Evolutionary conservation across 1,284 basidiomycete species (phyloP), one percentile per base, ranked within the genome.

Genomic region (Ceratobasidium sp.): DNA sequence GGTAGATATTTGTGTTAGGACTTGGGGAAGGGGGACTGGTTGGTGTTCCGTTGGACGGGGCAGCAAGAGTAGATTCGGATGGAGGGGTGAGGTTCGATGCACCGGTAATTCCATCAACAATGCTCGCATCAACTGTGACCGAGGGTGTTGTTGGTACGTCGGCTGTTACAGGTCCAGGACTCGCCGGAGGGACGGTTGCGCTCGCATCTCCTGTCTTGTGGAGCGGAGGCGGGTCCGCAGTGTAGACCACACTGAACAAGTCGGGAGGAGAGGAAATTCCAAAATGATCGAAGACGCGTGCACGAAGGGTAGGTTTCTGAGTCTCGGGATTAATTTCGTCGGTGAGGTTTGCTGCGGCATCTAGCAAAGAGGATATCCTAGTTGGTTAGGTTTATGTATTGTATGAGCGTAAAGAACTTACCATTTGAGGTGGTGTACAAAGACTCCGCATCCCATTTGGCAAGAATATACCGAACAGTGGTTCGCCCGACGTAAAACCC

Each of bases 401-500:
- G 21, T 13, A 41, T 13, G 5, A 16, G 14, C 23, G 26, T 26
- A 5, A 43, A 54, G 1, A 21, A 21, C 64, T 4, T 44, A 55
- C 64, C 64, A 16, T 50, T 32, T 9, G 64, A 44, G 9, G 21
- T 5, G 16, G 52, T 21, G 32, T 55, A 16, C 38, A 91, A 82
- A 1, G 86, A 85, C 13, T 85, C 82, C 26, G 80, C 79, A 77
- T 91, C 90, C 35, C 85, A 82, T 67, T 87, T 16, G 82, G 78
- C 58, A 23, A 93, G 82, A 61, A 93, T 84, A 75, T 89, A 84
- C 5, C 91, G 87, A 14, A 93, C 78, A 0, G 91, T 85, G 78
- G 92, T 90, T 43, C 90, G 84, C 3, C 92, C 91, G 73, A 92
- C 88, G 77, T 89, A 86, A 77, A 87, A 93, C 7, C 91, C 91